Evolutionary conservation across 2,329 filamentous ascomycete species (phyloP), one percentile per base, ranked within the genome.

Genomic region (Curvularia sp.): DNA sequence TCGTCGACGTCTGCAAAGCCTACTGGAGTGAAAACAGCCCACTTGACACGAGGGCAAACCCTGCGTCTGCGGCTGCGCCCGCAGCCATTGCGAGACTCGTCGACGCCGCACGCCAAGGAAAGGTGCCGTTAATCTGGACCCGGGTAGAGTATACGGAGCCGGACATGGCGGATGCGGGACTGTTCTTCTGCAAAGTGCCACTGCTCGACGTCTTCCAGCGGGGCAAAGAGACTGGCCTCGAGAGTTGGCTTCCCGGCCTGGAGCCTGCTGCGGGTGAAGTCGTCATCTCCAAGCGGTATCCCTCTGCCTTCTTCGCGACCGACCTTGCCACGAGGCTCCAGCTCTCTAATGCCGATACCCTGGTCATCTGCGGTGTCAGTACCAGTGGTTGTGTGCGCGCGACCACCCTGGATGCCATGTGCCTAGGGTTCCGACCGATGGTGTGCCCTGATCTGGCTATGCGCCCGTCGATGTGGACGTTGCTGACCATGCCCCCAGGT

Each of bases 1-100:
- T 83, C 24, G 76, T 83, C 67, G 81, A 83, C 63, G 79, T 82
- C 41, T 83, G 80, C 68, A 79, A 75, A 38, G 80, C 79, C 13
- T 82, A 82, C 67, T 83, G 79, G 78, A 74, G 72, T 4, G 63
- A 72, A 26, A 75, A 72, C 2, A 82, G 79, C 38, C 79, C 79
- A 2, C 71, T 83, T n/a, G 75, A 78, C 50, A 74, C 76, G 22
- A 69, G 69, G n/a, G 67, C 68, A 5, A 75, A 82, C 64, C 70
- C 77, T 15, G 72, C 73, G 13, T 74, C 74, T 20, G 72, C 69
- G 9, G 61, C 67, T 8, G 74, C 74, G 26, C 79, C 79, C 1
- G 74, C 70, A 6, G 74, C 72, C 4, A 82, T 82, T 67, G 68
- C 73, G 13, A 67, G 67, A 6, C 74, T 83, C 8, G 72, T 82